Percentiles rank a stretch among this genome's conserved stretches.
Evolutionary conservation across 2,329 filamentous ascomycete species (phyloP).

Genomic region (Fusarium brevicatenulatum): DNA sequence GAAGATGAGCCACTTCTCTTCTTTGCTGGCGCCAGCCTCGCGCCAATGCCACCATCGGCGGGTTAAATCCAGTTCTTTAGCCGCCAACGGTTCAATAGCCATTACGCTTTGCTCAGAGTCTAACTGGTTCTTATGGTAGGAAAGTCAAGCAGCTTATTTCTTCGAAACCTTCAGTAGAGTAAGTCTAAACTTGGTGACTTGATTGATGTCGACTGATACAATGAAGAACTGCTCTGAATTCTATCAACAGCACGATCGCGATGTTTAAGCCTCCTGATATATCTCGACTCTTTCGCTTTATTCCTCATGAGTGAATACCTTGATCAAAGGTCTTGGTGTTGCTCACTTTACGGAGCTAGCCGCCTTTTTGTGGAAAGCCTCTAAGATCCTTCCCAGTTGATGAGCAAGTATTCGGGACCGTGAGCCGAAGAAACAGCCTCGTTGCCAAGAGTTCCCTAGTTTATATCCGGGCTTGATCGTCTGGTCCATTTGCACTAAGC

Average conservation of each 20-base stretch:
- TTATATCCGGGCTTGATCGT: neutral
- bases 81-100: too few relatives aligned
- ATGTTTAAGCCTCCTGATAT: neutral
- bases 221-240: too few relatives aligned
- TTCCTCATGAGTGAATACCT: neutral
- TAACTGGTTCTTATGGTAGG: neutral
- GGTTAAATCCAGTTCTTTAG: too few relatives aligned
- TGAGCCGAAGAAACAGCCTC: neutral
- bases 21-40: too few relatives aligned
- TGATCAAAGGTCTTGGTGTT: neutral
- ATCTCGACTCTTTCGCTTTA: neutral
- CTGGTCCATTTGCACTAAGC: neutral
- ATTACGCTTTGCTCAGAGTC: neutral
- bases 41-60: too few relatives aligned
- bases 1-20: too few relatives aligned
- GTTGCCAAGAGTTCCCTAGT: neutral
- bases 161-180: too few relatives aligned
- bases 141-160: too few relatives aligned
- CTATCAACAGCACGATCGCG: too few relatives aligned
- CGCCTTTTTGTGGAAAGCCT: too few relatives aligned
- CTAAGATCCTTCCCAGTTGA: neutral
- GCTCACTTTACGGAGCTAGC: neutral
- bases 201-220: neutral
- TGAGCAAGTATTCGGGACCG: neutral
- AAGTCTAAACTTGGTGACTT: too few relatives aligned